A percentile compares a stretch with the other conserved stretches of the same genome.
phyloP scores from a whole-genome alignment of 176 grass and related monocot genomes.

The Juncus effusus region DNA sequence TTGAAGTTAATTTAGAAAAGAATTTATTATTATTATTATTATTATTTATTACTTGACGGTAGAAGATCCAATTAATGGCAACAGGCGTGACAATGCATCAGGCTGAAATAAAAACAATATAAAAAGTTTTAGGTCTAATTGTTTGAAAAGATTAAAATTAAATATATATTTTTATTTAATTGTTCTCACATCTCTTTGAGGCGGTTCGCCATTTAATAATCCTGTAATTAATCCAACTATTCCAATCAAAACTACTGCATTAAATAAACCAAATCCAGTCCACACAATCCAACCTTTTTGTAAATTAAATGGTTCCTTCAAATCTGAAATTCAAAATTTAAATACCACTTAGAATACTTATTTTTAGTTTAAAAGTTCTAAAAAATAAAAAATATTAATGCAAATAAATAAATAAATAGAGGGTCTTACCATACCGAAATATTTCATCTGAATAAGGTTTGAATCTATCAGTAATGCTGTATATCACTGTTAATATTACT shows the following conservation, averaged over 20 bases:
- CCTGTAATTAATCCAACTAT: conserved; percentile 54
- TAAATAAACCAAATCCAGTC: conserved; percentile 67
- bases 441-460: conserved; percentile 74
- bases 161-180: not conserved
- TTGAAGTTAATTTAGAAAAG: not conserved
- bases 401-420: conserved; percentile 18
- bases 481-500: conserved; percentile 70
- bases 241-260: conserved; percentile 66
- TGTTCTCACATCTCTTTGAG: conserved; percentile 65
- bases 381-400: conserved; percentile 10
- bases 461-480: conserved; percentile 80
- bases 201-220: conserved; percentile 70
- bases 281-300: conserved; percentile 87
- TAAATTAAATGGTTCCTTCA: conserved; percentile 81
- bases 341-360: not conserved
- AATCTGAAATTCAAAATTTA: conserved; percentile 46
- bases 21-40: conserved; percentile 5
- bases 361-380: not conserved
- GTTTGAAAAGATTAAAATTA: conserved; percentile 11
- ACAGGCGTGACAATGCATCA: conserved; percentile 70
- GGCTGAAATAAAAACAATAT: conserved; percentile 52
- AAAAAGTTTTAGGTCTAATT: not conserved
- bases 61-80: conserved; percentile 93
- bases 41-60: conserved; percentile 52
- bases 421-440: conserved; percentile 67